These are phyloP conservation scores for Lavandula angustifolia DNA, from an alignment of 257 asterid genomes.

Conservation along the genomic window DNA sequence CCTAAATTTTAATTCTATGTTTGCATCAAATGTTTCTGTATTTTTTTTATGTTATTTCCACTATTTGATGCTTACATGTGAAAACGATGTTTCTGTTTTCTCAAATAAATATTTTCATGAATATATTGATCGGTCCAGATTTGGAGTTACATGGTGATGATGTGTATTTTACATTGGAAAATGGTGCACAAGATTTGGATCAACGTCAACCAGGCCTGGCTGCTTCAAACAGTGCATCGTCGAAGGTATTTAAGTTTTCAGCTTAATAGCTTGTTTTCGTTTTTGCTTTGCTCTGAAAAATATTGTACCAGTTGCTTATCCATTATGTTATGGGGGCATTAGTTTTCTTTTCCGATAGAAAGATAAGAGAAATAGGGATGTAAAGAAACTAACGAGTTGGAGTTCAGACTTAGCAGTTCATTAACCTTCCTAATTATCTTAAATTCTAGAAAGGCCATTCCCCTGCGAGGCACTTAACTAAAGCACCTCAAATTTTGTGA, in stretches of 20 bases:
- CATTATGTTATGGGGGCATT: slow-evolving; percentile 6
- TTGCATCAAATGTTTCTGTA: neutral
- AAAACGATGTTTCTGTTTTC: too few species aligned
- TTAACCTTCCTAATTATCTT: neutral
- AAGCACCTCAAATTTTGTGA: neutral
- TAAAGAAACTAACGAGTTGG: slow-evolving; percentile 2
- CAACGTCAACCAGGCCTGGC: slow-evolving; percentile 40
- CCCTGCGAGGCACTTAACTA: slow-evolving; percentile 3
- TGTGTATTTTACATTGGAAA: slow-evolving; percentile 82
- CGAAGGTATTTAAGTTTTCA: slow-evolving; percentile 52
- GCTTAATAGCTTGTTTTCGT: slow-evolving; percentile 13
- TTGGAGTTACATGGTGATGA: slow-evolving; percentile 96
- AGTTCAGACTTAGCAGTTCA: slow-evolving; percentile 5
- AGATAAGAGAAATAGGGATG: slow-evolving; percentile 14
- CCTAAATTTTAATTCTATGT: neutral
- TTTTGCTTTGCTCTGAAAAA: slow-evolving; percentile 15
- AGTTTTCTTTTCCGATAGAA: slow-evolving; percentile 17
- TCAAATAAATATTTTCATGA: neutral
- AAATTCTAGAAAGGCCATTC: neutral
- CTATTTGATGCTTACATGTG: neutral
- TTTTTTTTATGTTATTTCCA: neutral
- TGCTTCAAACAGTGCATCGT: slow-evolving; percentile 46
- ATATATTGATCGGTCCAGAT: slow-evolving; percentile 45
- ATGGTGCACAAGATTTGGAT: slow-evolving; percentile 56
- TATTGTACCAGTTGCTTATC: neutral